phyloP scores from a whole-genome alignment of 2,329 filamentous ascomycete genomes.

The Harringtonia lauricola region DNA sequence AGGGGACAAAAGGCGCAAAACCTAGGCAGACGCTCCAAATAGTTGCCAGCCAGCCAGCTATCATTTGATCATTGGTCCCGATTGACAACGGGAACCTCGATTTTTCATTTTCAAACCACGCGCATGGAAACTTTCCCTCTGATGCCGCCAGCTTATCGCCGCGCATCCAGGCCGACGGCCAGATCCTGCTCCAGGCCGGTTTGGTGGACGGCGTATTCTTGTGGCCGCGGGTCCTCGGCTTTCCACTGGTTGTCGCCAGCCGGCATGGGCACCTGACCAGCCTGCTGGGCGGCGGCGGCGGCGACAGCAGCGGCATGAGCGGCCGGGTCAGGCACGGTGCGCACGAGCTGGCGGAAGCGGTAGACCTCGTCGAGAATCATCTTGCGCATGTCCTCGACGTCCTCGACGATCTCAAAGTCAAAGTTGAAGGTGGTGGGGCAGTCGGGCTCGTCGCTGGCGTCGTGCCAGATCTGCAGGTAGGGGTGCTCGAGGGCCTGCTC shows the following conservation, averaged over 20 bases:
- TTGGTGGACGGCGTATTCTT: slow-evolving; percentile 42
- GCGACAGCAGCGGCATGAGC: slow-evolving; percentile 13
- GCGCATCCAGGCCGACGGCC: slow-evolving; percentile 45
- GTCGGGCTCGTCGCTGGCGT: slow-evolving; percentile 86
- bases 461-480: slow-evolving; percentile 97
- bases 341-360: slow-evolving; percentile 61
- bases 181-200: slow-evolving; percentile 48
- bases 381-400: slow-evolving; percentile 86
- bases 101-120: neutral
- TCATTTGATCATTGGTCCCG: too few species aligned
- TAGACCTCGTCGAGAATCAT: slow-evolving; percentile 96
- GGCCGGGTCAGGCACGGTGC: slow-evolving; percentile 33
- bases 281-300: slow-evolving; percentile 12
- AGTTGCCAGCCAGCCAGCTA: neutral
- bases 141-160: slow-evolving; percentile 11
- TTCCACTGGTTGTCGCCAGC: slow-evolving; percentile 41
- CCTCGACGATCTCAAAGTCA: slow-evolving; percentile 94
- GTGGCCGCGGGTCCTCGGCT: slow-evolving; percentile 47
- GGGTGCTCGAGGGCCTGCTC: slow-evolving; percentile 93
- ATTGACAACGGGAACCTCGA: neutral
- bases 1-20: neutral
- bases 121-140: too few species aligned
- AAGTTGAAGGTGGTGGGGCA: slow-evolving; percentile 96
- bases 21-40: neutral
- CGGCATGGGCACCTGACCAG: slow-evolving; percentile 41